Evolutionary conservation across 1,284 basidiomycete genomes (phyloP).

Genomic region (Somion occarium): DNA sequence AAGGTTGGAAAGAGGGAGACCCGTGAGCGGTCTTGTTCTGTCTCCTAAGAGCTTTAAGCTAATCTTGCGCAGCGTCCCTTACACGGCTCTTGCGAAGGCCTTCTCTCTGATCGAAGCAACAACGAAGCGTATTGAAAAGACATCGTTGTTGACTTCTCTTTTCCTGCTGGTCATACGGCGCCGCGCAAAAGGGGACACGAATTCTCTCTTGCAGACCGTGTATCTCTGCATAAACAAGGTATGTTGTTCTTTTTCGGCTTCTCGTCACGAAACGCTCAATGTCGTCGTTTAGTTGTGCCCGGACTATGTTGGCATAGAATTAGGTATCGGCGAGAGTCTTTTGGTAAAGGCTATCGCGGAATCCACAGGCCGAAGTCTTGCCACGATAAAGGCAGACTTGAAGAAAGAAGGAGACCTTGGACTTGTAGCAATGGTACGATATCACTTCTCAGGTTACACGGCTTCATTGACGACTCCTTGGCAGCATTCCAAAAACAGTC

Average conservation of each 20-base stretch:
- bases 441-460: neutral
- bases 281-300: slow-evolving; percentile 68
- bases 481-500: slow-evolving; percentile 89
- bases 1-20: slow-evolving; percentile 84
- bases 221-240: slow-evolving; percentile 98
- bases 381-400: slow-evolving; percentile 86
- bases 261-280: neutral
- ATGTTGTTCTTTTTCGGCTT: slow-evolving; percentile 21
- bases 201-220: slow-evolving; percentile 80
- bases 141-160: slow-evolving; percentile 83
- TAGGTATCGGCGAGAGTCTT: slow-evolving; percentile 95
- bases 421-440: slow-evolving; percentile 83
- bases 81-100: slow-evolving; percentile 85
- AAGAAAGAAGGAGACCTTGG: slow-evolving; percentile 95
- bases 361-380: slow-evolving; percentile 84
- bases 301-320: slow-evolving; percentile 93
- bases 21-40: slow-evolving; percentile 52
- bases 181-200: slow-evolving; percentile 64
- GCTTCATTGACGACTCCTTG: neutral
- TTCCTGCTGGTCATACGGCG: slow-evolving; percentile 86
- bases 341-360: slow-evolving; percentile 95
- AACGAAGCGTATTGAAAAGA: slow-evolving; percentile 95
- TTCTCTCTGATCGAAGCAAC: slow-evolving; percentile 93
- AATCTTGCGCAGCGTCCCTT: slow-evolving; percentile 74
- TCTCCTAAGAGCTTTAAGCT: slow-evolving; percentile 7